Evolutionary conservation across 371 early-diverging fungal genomes (phyloP), one percentile per base, ranked within the genome.

Genomic region (Mucor velutinosus): DNA sequence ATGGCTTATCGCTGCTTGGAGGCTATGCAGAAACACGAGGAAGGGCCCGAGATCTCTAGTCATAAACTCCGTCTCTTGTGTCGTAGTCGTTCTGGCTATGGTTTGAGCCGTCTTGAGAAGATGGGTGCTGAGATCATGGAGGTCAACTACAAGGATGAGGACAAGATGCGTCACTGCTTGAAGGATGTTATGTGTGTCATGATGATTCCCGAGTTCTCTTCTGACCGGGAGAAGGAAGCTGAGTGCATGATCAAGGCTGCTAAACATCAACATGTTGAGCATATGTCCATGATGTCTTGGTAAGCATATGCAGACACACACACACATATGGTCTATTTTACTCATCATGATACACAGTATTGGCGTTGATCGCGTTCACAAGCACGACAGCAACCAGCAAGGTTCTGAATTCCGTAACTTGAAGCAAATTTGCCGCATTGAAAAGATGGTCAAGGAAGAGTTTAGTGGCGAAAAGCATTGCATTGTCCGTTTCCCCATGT

Each of bases 71-170:
- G 81, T 64, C 49, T 75, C 56, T 65, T 81, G n/a, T 78, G 77
- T 58, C 78, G 75, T 49, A 41, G 60, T 30, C 23, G 33, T 0
- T 39, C 55, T 7, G 72, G 72, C 45, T 59, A 45, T 58, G 67
- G 41, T 4, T 29, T 71, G 23, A 29, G n/a, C 8, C 33, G 27
- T 7, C 64, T 81, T n/a, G 72, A 76, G 17, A 14, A 74, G 19
- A 69, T 73, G 70, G 78, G 79, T 27, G 79, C 67, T 37, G 75
- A 82, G 47, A 58, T 79, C 15, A 14, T 55, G 10, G 65, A 79
- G 49, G 70, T 76, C 27, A 53, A 82, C 55, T 79, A 82, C 61
- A 60, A 60, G 21, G 65, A 75, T n/a, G 65, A 79, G 30, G 47
- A 75, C 15, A 41, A 79, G 60, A 10, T 82, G 33, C 47, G 60